These are phyloP conservation scores for Austroboletus niveus DNA, from an alignment of 1,284 basidiomycete genomes.

Conservation along the genomic window DNA sequence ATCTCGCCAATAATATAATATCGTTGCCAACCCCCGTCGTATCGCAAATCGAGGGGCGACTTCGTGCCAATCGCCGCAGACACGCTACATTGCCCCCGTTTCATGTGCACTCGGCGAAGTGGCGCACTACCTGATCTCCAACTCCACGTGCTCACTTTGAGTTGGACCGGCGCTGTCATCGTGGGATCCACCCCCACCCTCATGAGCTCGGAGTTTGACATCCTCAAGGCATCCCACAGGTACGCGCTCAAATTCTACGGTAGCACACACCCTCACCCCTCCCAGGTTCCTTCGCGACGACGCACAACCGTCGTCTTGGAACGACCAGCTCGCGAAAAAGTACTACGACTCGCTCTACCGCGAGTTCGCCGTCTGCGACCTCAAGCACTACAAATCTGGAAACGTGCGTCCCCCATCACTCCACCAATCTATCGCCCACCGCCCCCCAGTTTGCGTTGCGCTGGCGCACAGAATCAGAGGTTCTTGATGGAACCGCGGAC, in stretches of 20 bases:
- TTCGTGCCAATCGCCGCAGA: neutral
- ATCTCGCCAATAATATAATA: neutral
- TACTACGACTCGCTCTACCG: slow-evolving; percentile 87
- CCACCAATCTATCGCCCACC: neutral
- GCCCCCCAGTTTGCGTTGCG: slow-evolving; percentile 72
- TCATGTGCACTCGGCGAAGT: too few species aligned
- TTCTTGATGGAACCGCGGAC: slow-evolving; percentile 80
- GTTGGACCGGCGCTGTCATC: slow-evolving; percentile 3
- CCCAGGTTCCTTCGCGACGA: slow-evolving; percentile 82
- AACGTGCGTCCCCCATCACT: slow-evolving; percentile 47
- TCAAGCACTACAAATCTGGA: slow-evolving; percentile 94
- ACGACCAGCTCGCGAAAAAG: slow-evolving; percentile 79
- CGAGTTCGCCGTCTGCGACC: slow-evolving; percentile 88
- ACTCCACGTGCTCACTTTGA: neutral
- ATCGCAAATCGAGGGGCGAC: neutral
- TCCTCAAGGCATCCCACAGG: slow-evolving; percentile 64
- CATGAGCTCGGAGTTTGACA: slow-evolving; percentile 56
- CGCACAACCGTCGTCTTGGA: slow-evolving; percentile 54
- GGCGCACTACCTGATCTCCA: neutral
- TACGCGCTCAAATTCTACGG: slow-evolving; percentile 19
- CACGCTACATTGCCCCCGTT: neutral
- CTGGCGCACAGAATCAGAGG: slow-evolving; percentile 90
- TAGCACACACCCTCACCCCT: neutral
- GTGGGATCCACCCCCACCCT: neutral
- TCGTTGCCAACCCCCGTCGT: neutral